Percentiles rank a stretch among this genome's conserved stretches.
These are phyloP conservation scores for Quercus lobata DNA, from an alignment of 331 rosid genomes.

Conservation along the genomic window DNA sequence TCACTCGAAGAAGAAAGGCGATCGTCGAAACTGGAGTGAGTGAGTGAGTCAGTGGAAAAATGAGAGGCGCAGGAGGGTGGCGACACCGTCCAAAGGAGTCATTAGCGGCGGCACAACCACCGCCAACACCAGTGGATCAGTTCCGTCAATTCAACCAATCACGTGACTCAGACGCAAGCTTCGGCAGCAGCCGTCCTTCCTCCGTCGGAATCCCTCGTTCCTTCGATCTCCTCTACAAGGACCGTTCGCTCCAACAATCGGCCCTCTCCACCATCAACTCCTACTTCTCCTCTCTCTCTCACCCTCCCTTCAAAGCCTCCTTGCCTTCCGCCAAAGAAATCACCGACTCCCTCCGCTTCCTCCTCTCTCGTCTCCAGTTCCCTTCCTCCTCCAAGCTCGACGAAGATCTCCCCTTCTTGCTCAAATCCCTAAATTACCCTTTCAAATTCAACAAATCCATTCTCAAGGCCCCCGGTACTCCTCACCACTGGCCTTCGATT, in stretches of 20 bases:
- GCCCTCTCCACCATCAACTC: constrained; percentile 55
- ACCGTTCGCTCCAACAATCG: constrained; percentile 52
- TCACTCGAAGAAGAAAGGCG: too few relatives aligned
- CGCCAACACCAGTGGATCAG: constrained; percentile 22
- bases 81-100: constrained; percentile 50
- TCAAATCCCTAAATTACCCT: constrained; percentile 56
- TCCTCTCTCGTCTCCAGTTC: constrained; percentile 48
- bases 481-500: constrained; percentile 85
- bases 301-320: constrained; percentile 49
- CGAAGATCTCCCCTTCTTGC: constrained; percentile 62
- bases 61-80: constrained; percentile 55
- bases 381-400: constrained; percentile 47
- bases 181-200: constrained; percentile 87
- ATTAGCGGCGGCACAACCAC: constrained; percentile 46
- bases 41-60: constrained; percentile 1
- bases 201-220: constrained; percentile 39
- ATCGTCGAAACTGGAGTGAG: too few relatives aligned
- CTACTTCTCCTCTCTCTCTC: constrained; percentile 49
- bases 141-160: constrained; percentile 18
- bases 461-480: constrained; percentile 71
- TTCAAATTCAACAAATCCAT: constrained; percentile 66
- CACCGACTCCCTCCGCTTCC: constrained; percentile 53
- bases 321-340: constrained; percentile 76
- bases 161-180: constrained; percentile 89
- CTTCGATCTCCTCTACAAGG: constrained; percentile 82